phyloP scores from a whole-genome alignment of 108 stramenopile species.

The Chaetoceros tenuissimus region DNA sequence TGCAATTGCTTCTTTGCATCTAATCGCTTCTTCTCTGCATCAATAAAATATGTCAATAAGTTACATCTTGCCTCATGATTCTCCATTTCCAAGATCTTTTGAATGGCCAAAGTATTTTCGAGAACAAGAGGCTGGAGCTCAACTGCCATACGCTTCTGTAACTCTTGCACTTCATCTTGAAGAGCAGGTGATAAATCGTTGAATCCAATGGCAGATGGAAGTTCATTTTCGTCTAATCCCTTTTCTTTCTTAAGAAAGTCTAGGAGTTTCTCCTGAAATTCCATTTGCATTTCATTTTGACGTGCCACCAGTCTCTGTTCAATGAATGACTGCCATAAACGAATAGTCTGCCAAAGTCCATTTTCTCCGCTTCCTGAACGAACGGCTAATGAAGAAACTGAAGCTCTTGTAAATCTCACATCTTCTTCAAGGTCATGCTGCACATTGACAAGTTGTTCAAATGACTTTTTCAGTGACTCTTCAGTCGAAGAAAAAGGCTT shows the following conservation, averaged over 20 bases:
- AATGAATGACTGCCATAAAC: conserved; percentile 76
- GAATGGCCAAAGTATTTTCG: conserved; percentile 76
- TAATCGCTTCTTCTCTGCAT: conserved; percentile 63
- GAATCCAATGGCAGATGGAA: conserved; percentile 75
- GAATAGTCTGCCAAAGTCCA: conserved; percentile 72
- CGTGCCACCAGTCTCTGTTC: conserved; percentile 66
- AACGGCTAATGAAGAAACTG: conserved; percentile 45
- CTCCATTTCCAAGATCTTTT: conserved; percentile 69
- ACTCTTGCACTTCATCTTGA: conserved; percentile 59
- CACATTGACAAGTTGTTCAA: conserved; percentile 47
- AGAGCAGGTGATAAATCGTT: conserved; percentile 59
- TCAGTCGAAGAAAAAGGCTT: conserved; percentile 13
- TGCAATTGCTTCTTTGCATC: conserved; percentile 57
- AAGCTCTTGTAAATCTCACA: conserved; percentile 70
- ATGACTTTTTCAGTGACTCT: conserved; percentile 33
- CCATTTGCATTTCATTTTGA: conserved; percentile 75
- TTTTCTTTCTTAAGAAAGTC: conserved; percentile 64
- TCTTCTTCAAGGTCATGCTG: conserved; percentile 78
- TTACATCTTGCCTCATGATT: conserved; percentile 52
- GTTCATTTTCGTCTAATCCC: conserved; percentile 50
- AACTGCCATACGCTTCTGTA: conserved; percentile 68
- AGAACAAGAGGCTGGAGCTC: conserved; percentile 62
- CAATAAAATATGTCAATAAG: conserved; percentile 55
- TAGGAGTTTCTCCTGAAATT: conserved; percentile 71
- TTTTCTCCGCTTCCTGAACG: conserved; percentile 50